Evolutionary conservation across 192 early-diverging fungal species (phyloP).

Genomic region (Rhizophlyctis rosea): DNA sequence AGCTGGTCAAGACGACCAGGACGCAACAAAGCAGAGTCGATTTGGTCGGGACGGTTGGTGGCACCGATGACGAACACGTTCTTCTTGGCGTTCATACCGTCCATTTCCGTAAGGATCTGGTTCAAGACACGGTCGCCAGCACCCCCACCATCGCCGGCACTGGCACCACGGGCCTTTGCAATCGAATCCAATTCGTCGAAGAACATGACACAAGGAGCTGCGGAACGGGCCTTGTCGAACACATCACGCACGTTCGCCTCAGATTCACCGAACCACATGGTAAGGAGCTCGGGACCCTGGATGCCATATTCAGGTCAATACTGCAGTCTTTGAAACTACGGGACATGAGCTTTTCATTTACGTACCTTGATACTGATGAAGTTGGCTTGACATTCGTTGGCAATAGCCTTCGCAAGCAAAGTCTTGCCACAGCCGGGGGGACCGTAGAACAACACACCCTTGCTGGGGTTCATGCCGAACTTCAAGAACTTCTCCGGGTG

Average conservation of each 20-base stretch:
- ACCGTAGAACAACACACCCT: conserved; percentile 98
- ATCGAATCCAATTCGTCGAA: conserved; percentile 99
- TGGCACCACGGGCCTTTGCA: conserved; percentile 88
- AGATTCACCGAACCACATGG: conserved; percentile 99
- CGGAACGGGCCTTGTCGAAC: conserved; percentile 97
- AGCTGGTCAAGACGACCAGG: conserved; percentile 98
- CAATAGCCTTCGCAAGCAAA: conserved; percentile 97
- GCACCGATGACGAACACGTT: conserved; percentile 99
- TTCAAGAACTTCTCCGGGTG: conserved; percentile 99
- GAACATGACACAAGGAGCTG: conserved; percentile 99
- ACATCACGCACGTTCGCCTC: conserved; percentile 99
- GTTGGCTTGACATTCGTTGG: conserved; percentile 99
- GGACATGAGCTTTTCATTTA: conserved; percentile 56
- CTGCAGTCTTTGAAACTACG: neutral
- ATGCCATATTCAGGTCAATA: conserved; percentile 2
- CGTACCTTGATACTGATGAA: conserved; percentile 99
- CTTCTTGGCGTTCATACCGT: conserved; percentile 99
- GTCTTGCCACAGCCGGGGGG: conserved; percentile 99
- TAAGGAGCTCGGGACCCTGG: conserved; percentile 93
- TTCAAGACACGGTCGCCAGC: conserved; percentile 97
- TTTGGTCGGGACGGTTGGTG: conserved; percentile 98
- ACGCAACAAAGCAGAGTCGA: conserved; percentile 93
- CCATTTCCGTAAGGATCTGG: conserved; percentile 99
- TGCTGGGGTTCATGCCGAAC: conserved; percentile 95
- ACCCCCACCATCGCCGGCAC: conserved; percentile 81